Evolutionary conservation across 345 rosid species (phyloP).

Genomic region (Theobroma cacao): DNA sequence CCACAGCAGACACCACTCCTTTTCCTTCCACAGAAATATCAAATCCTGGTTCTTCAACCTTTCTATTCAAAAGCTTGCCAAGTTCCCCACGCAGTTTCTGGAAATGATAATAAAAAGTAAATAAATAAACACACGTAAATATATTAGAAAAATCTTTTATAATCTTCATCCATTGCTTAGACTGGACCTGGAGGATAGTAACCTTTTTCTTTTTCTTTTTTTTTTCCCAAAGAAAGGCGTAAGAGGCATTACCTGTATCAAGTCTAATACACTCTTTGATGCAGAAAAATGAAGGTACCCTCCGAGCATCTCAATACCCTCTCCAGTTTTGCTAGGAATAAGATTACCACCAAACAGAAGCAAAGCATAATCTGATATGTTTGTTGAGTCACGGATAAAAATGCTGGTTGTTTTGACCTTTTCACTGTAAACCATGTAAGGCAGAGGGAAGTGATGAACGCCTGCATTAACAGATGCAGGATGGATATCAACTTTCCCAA

Average conservation of each 20-base stretch:
- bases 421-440: conserved; percentile 87
- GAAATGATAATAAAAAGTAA: conserved; percentile 4
- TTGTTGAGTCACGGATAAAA: conserved; percentile 80
- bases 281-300: conserved; percentile 98
- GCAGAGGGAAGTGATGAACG: conserved; percentile 71
- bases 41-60: conserved; percentile 83
- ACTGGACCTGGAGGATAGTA: too few species aligned
- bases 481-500: conserved; percentile 92
- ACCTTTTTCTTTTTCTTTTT: background rate
- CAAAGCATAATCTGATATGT: conserved; percentile 91
- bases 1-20: conserved; percentile 83
- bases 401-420: conserved; percentile 88
- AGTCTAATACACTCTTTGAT: conserved; percentile 68
- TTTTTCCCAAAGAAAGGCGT: background rate
- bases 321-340: conserved; percentile 63
- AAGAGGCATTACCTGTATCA: conserved; percentile 58
- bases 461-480: conserved; percentile 93
- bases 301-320: conserved; percentile 93
- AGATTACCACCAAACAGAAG: conserved; percentile 91
- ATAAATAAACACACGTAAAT: background rate
- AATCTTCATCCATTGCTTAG: background rate
- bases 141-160: background rate
- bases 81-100: conserved; percentile 84
- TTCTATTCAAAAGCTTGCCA: conserved; percentile 72
- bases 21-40: conserved; percentile 76